Percentiles rank a stretch among this genome's conserved stretches.
These are phyloP conservation scores for Emmonsiellopsis sp. DNA, from an alignment of 2,329 filamentous ascomycete genomes.

Conservation along the genomic window DNA sequence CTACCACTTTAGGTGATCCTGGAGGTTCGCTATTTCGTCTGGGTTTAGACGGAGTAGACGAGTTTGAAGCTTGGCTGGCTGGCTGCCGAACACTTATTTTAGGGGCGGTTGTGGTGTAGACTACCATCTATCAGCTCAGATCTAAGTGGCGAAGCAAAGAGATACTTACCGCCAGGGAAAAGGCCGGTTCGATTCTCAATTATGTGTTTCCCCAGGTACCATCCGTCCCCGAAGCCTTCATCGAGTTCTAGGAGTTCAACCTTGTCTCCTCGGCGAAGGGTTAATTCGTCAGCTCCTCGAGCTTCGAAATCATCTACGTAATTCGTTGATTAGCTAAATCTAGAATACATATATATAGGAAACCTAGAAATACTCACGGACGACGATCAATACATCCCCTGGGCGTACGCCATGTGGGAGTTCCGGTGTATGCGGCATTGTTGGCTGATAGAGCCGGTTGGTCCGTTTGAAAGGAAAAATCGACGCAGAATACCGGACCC, in stretches of 20 bases:
- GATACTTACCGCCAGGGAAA: constrained; percentile 37
- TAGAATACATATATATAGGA: constrained; percentile 2
- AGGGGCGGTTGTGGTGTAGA: constrained; percentile 19
- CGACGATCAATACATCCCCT: constrained; percentile 35
- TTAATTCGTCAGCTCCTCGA: constrained; percentile 87
- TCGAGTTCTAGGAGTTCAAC: constrained; percentile 56
- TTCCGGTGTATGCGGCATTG: constrained; percentile 23
- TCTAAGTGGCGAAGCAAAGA: neutral
- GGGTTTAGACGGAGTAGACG: constrained; percentile 1
- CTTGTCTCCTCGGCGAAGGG: constrained; percentile 63
- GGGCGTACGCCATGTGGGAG: constrained; percentile 28
- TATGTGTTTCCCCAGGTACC: constrained; percentile 49
- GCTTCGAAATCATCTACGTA: constrained; percentile 84
- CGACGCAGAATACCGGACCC: neutral
- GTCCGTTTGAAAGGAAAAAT: neutral
- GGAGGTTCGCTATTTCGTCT: neutral
- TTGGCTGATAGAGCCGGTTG: constrained; percentile 1
- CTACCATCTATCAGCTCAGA: constrained; percentile 20
- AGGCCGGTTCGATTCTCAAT: constrained; percentile 34
- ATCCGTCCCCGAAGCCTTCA: constrained; percentile 58
- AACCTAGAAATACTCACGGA: constrained; percentile 30
- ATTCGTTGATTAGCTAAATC: constrained; percentile 6
- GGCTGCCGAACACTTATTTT: constrained; percentile 10
- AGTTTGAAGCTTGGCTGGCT: constrained; percentile 3
- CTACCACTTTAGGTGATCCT: neutral